These are phyloP conservation scores for Melampsora americana DNA, from an alignment of 1,284 basidiomycete species.

Conservation along the genomic window DNA sequence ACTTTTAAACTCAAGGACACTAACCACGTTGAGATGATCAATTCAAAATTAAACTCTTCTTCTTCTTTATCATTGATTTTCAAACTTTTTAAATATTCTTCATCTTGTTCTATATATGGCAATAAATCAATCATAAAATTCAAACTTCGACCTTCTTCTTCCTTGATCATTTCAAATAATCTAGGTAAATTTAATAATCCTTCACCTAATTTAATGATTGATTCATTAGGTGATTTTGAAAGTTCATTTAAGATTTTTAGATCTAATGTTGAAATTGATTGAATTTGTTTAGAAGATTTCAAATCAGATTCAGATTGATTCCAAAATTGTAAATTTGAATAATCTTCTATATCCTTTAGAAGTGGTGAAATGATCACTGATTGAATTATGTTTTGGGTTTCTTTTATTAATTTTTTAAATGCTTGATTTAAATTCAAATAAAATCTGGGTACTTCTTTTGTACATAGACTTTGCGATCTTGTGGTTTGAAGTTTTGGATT, in stretches of 20 bases:
- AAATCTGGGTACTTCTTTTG: constrained; percentile 55
- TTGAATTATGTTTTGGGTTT: constrained; percentile 74
- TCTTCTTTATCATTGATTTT: constrained; percentile 49
- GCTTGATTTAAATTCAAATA: constrained; percentile 63
- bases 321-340: constrained; percentile 71
- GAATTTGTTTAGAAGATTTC: constrained; percentile 46
- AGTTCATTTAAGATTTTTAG: constrained; percentile 81
- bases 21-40: constrained; percentile 81
- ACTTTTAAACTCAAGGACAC: constrained; percentile 78
- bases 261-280: constrained; percentile 57
- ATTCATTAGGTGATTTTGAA: constrained; percentile 82
- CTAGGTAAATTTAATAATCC: constrained; percentile 87
- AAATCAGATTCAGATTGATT: constrained; percentile 53
- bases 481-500: background rate
- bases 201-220: constrained; percentile 82
- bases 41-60: constrained; percentile 61
- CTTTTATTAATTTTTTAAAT: constrained; percentile 66
- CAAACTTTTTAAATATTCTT: constrained; percentile 45
- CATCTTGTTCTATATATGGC: constrained; percentile 64
- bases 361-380: constrained; percentile 79
- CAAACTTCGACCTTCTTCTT: constrained; percentile 74
- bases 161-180: constrained; percentile 78
- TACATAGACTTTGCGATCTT: constrained; percentile 35
- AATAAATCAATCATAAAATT: constrained; percentile 80
- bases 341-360: constrained; percentile 68